A percentile compares a stretch with the other conserved stretches of the same genome.
These are phyloP conservation scores for Ziziphus jujuba DNA, from an alignment of 306 rosid species.

Conservation along the genomic window DNA sequence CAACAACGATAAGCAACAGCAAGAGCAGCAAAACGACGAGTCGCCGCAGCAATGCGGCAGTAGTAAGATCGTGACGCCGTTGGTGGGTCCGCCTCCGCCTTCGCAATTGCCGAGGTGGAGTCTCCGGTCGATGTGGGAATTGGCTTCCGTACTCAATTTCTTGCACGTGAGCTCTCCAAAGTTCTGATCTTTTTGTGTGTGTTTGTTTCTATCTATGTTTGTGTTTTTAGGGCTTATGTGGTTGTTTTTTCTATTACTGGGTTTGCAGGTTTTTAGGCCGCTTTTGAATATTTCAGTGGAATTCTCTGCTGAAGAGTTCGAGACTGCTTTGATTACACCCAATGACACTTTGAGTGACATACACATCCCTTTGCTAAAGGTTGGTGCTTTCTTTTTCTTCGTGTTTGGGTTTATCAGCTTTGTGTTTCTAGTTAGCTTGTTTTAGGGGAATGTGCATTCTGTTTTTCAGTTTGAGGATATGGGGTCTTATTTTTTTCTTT, in stretches of 20 bases:
- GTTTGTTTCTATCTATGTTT: no score
- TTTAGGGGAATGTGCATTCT: slow-evolving; percentile 6
- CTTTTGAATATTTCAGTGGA: slow-evolving; percentile 75
- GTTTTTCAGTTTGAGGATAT: slow-evolving; percentile 16
- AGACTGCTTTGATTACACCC: slow-evolving; percentile 88
- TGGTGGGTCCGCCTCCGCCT: slow-evolving; percentile 73
- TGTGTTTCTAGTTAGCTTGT: slow-evolving; percentile 12
- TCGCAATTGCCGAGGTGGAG: slow-evolving; percentile 85
- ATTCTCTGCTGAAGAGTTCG: slow-evolving; percentile 94
- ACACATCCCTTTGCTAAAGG: slow-evolving; percentile 96
- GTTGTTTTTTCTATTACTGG: neutral
- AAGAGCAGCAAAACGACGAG: slow-evolving; percentile 28
- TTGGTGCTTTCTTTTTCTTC: slow-evolving; percentile 40
- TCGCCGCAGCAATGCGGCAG: slow-evolving; percentile 56
- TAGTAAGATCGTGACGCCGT: slow-evolving; percentile 75
- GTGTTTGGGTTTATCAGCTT: neutral
- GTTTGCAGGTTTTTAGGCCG: slow-evolving; percentile 80
- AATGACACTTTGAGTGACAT: slow-evolving; percentile 88
- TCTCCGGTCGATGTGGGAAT: slow-evolving; percentile 96
- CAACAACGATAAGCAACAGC: neutral
- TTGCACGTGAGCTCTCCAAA: slow-evolving; percentile 70
- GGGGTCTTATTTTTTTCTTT: neutral
- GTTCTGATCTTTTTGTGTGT: slow-evolving; percentile 34
- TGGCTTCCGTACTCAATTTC: slow-evolving; percentile 88
- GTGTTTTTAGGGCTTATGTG: slow-evolving; percentile 28